Evolutionary conservation across 2,329 filamentous ascomycete species (phyloP), one percentile per base, ranked within the genome.

Genomic region (Decorospora gaudefroyi): DNA sequence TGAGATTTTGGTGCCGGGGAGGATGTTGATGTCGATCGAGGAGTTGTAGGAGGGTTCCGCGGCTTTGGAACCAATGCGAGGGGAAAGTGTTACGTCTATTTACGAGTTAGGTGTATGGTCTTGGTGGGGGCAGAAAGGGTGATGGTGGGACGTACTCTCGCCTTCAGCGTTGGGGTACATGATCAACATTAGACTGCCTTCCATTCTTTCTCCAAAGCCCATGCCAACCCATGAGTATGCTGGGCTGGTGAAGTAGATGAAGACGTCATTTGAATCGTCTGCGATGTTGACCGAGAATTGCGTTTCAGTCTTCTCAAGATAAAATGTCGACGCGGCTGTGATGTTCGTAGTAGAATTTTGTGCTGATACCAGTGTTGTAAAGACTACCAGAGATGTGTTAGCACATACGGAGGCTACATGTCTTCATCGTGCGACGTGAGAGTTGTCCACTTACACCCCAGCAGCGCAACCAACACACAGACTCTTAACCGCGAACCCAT

Each of bases 201-300:
- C 62, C 74, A 77, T 77, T 37, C 60, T 54, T 22, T 53, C 55
- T 3, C 74, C 74, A 46, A 76, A 71, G 2, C 74, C 74, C 10
- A 75, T 65, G 3, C 64, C 73, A 7, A 74, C 67, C 74, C 74
- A 77, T 3, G 72, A 72, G 38, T 71, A 69, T 10, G 64, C 64
- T 6, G 70, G 66, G n/a, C 50, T 59, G 1, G 61, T 50, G 25
- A 67, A 64, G 55, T 67, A 67, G 8, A 70, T 59, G 42, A 54
- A 65, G 8, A 70, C 53, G 60, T 70, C 65, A n/a, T 45, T 53
- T 1, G 65, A 64, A 35, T 65, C 55, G 9, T 64, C 61, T 5
- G 64, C 62, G 27, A 70, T 37, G 18, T 64, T 69, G 37, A 70
- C 12, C 8, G 65, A 69, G 53, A 70, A 70, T 23, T 68, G 64